These are phyloP conservation scores for Ramaria rubella DNA, from an alignment of 768 basidiomycete species.

Conservation along the genomic window DNA sequence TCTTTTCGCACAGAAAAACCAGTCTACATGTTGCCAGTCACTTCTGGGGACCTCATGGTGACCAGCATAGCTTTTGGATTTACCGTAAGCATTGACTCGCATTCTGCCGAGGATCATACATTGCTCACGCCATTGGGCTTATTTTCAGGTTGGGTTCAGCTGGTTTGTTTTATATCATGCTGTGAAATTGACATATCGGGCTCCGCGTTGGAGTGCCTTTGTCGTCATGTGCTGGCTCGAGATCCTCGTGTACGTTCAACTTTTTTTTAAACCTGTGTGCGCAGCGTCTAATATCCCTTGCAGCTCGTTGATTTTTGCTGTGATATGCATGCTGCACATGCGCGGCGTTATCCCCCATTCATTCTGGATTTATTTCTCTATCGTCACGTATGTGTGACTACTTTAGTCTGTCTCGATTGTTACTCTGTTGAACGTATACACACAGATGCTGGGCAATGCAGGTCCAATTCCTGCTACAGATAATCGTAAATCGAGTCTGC, in stretches of 20 bases:
- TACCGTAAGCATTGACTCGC: background rate
- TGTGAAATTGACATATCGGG: background rate
- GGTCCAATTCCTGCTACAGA: background rate
- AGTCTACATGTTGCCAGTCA: background rate
- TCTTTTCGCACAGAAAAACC: background rate
- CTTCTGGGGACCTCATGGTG: background rate
- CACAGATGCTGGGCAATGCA: background rate
- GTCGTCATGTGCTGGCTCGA: background rate
- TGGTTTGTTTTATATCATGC: background rate
- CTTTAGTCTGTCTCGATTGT: background rate
- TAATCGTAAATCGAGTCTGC: background rate
- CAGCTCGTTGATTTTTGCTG: background rate
- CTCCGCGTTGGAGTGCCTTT: background rate
- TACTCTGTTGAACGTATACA: background rate
- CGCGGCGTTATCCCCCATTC: background rate
- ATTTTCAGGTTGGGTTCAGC: background rate
- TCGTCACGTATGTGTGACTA: background rate
- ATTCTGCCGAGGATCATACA: too few species aligned
- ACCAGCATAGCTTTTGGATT: background rate
- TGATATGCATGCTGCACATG: background rate
- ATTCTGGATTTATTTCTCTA: background rate
- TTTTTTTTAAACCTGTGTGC: too few species aligned
- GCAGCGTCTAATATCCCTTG: background rate
- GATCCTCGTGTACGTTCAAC: background rate
- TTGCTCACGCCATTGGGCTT: too few species aligned